Conservation (phyloP, 352 stramenopile genomes). For the Nothophytophthora sp. region DNA sequence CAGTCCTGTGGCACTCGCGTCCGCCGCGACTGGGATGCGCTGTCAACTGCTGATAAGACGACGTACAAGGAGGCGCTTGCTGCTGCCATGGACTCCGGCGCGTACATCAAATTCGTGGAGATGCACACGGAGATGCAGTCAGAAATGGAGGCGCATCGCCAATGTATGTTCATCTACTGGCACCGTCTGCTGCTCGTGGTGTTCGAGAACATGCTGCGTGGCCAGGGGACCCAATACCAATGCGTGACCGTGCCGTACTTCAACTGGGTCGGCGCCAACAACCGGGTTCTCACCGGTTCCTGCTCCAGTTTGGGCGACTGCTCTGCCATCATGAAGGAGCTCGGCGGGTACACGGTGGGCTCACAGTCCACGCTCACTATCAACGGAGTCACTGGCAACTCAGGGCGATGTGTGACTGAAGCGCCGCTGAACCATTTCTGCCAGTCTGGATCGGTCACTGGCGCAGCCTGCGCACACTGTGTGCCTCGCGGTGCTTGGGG, state of each 20-base stretch:
- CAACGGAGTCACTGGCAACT: slow-evolving; percentile 41
- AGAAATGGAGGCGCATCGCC: slow-evolving; percentile 44
- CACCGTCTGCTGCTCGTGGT: slow-evolving; percentile 61
- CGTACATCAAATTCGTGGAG: slow-evolving; percentile 60
- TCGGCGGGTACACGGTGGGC: slow-evolving; percentile 36
- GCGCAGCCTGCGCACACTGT: slow-evolving; percentile 35
- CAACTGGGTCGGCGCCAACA: slow-evolving; percentile 68
- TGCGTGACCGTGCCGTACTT: slow-evolving; percentile 85
- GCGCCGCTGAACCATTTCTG: slow-evolving; percentile 62
- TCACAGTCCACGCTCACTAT: slow-evolving; percentile 31
- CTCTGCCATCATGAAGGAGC: slow-evolving; percentile 36
- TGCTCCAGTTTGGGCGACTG: slow-evolving; percentile 53
- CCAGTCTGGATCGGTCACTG: slow-evolving; percentile 22
- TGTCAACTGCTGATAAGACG: slow-evolving; percentile 32
- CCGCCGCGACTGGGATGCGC: slow-evolving; percentile 39
- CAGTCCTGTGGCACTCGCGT: slow-evolving; percentile 34
- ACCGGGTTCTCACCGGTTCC: slow-evolving; percentile 26
- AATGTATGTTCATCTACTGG: slow-evolving; percentile 88
- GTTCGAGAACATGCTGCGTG: slow-evolving; percentile 87
- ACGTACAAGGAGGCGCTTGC: slow-evolving; percentile 51
- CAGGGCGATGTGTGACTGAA: slow-evolving; percentile 38
- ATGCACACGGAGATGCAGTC: slow-evolving; percentile 68
- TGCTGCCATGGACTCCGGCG: slow-evolving; percentile 51
- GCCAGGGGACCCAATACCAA: slow-evolving; percentile 41
- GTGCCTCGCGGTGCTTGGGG: slow-evolving; percentile 53